Base-by-base conservation (phyloP, 176 grass and related monocot species). In the Coix lacrymajobi region DNA sequence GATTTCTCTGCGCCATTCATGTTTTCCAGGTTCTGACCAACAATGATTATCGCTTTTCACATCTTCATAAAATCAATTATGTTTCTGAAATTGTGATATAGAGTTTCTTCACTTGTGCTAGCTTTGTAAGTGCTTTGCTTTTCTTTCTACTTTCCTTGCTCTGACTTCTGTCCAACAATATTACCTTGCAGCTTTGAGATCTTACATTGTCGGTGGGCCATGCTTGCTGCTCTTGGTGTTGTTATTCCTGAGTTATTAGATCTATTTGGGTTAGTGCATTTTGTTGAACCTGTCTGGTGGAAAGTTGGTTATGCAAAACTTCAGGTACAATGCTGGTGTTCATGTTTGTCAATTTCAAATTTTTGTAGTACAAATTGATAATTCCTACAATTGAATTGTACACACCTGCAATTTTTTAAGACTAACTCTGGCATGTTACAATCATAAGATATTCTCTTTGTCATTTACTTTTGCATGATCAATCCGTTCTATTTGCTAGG, bases 301-400 rank as follows among this genome's bases (percentile, higher is more conserved):
- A 98, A 91, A 91, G 95, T 98, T 91, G 90, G 95, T 80, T 98
- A 95, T 67, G 92, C 95, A 4, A 98, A 98, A 80, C 95, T 98
- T 89, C 92, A 97, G 90, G 95, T 92, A 49, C 80, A 73, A 22
- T 51, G 43, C 41, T 41, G 0, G 2, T 62, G 8, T 28, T 78
- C 12, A 56, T 52, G 11, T 58, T 81, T 60, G 16, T 39, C 3
- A 49, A 36, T 66, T 68, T 36, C 69, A 8, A 49, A 24, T 75
- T 49, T 30, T 22, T 63, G 49, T 69, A 30, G 15, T 44, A 64
- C 56, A 63, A 63, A 52, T 73, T 30, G 32, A 54, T 22, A 31
- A 17, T 70, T 72, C 10, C 17, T 44, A n/a, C 0, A 26, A 22
- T 61, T 45, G 49, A 82, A 62, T 52, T 66, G 9, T 44, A n/a